These are phyloP conservation scores for Colletotrichum neosansevieriae DNA, from an alignment of 2,329 filamentous ascomycete genomes.

Conservation along the genomic window DNA sequence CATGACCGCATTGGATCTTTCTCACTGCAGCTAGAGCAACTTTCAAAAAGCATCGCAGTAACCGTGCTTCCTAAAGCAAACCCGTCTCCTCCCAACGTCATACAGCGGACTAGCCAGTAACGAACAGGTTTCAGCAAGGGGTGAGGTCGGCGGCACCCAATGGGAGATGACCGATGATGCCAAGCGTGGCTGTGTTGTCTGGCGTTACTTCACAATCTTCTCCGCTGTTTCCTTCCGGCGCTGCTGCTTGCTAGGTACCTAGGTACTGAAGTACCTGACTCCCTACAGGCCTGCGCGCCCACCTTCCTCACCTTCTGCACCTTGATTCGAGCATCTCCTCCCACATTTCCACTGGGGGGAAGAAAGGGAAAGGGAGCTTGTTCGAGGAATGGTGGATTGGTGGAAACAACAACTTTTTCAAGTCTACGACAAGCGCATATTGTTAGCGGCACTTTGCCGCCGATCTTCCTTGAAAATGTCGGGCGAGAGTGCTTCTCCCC, in stretches of 20 bases:
- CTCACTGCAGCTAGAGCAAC: slow-evolving; percentile 7
- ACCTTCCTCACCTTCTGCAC: not conserved
- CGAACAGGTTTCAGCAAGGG: slow-evolving; percentile 36
- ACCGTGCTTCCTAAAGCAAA: not conserved
- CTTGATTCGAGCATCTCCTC: not conserved
- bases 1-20: slow-evolving; percentile 11
- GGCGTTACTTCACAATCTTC: slow-evolving; percentile 34
- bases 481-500: too few relatives aligned
- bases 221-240: slow-evolving; percentile 32
- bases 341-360: not conserved
- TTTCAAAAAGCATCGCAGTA: slow-evolving; percentile 2
- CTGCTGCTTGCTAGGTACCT: not conserved
- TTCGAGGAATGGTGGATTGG: too few relatives aligned
- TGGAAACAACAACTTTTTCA: too few relatives aligned
- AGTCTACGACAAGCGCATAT: too few relatives aligned
- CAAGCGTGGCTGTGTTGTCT: slow-evolving; percentile 41
- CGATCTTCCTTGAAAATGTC: not conserved
- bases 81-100: slow-evolving; percentile 27
- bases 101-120: slow-evolving; percentile 28
- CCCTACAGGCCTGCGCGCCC: not conserved
- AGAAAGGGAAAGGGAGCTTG: not conserved
- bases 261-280: not conserved
- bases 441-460: not conserved
- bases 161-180: slow-evolving; percentile 15
- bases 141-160: slow-evolving; percentile 21